phyloP scores from a whole-genome alignment of 2,329 filamentous ascomycete genomes.

The Elsinoe australis region DNA sequence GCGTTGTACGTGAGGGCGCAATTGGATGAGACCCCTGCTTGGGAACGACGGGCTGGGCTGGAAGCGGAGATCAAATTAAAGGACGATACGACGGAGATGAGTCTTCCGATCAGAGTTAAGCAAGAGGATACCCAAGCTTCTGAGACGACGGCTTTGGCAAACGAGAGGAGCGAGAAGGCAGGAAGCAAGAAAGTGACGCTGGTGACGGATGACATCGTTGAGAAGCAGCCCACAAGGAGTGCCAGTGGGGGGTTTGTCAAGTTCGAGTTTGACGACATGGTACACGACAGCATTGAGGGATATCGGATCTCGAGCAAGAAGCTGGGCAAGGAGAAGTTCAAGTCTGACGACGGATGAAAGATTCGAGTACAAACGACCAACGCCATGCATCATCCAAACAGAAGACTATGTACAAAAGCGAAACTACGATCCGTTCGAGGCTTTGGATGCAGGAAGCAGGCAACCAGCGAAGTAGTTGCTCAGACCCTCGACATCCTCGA shows the following conservation, averaged over 20 bases:
- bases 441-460: conserved; percentile 9
- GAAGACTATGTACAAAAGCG: not conserved
- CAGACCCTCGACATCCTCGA: conserved; percentile 26
- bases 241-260: not conserved
- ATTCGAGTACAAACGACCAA: not conserved
- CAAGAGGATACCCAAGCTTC: not conserved
- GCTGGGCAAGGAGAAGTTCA: not conserved
- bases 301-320: conserved; percentile 10
- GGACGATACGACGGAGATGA: not conserved
- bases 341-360: not conserved
- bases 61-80: conserved; percentile 9
- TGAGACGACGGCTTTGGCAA: not conserved
- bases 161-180: conserved; percentile 4
- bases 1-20: conserved; percentile 85
- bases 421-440: not conserved
- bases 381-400: not conserved
- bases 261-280: conserved; percentile 5
- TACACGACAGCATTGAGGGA: conserved; percentile 13
- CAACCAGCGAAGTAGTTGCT: conserved; percentile 17
- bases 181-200: conserved; percentile 4
- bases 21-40: conserved; percentile 74
- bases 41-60: conserved; percentile 58
- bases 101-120: conserved; percentile 6
- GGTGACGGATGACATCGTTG: conserved; percentile 12
- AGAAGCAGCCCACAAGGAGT: conserved; percentile 4